These are phyloP conservation scores for Delonix regia DNA, from an alignment of 306 rosid genomes.

Conservation along the genomic window DNA sequence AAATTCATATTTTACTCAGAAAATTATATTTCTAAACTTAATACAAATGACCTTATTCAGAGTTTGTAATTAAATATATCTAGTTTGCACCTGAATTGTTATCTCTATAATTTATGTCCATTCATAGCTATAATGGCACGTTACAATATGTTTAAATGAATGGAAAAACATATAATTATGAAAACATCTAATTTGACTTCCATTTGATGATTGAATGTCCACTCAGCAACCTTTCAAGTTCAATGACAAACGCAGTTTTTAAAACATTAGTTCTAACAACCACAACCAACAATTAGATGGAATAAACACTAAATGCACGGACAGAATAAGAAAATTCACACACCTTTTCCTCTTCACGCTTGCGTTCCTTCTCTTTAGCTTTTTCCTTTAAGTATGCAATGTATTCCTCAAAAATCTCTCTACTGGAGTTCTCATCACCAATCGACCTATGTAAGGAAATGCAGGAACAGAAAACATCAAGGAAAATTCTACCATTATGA, in stretches of 20 bases:
- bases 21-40: no score
- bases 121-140: not conserved
- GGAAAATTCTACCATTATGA: not conserved
- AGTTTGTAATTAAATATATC: no score
- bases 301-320: slow-evolving; percentile 13
- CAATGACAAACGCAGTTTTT: not conserved
- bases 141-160: not conserved
- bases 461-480: slow-evolving; percentile 25
- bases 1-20: no score
- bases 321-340: slow-evolving; percentile 14
- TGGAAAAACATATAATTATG: not conserved
- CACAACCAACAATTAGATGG: slow-evolving; percentile 19
- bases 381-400: slow-evolving; percentile 70
- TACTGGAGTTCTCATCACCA: slow-evolving; percentile 69
- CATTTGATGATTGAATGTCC: not conserved
- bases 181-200: not conserved
- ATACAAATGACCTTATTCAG: no score
- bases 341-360: slow-evolving; percentile 97
- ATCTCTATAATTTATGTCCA: not conserved
- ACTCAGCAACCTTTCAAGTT: not conserved
- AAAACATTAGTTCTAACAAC: not conserved
- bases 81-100: no score
- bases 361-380: slow-evolving; percentile 94
- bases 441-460: slow-evolving; percentile 55
- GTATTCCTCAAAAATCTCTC: slow-evolving; percentile 83